Base-by-base conservation (phyloP, 2,329 filamentous ascomycete genomes). In the Colletotrichum musae region DNA sequence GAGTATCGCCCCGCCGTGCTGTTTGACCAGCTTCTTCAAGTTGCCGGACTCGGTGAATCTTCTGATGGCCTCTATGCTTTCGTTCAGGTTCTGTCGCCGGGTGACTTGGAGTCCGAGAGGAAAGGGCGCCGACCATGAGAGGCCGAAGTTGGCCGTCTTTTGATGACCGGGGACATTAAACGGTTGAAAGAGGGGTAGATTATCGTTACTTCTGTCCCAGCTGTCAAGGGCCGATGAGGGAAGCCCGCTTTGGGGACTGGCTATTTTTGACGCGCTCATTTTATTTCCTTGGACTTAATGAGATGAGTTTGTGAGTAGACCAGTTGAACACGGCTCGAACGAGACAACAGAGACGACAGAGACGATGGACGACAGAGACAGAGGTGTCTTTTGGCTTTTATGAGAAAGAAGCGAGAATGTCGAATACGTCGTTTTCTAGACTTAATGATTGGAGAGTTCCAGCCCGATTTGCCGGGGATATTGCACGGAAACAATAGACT, bases 1-100 rank as follows among this genome's bases (percentile, higher is more conserved):
- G 18, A 80, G 64, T 6, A 79, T 51, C 6, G 78, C 79, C 21
- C 79, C 79, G 0, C 78, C 78, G 32, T 81, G 79, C 21, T 71
- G 58, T 16, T 72, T 72, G 10, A 77, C 58, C 2, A 76, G 66
- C 4, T 68, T 52, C n/a, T 73, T 68, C 2, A 80, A 54, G 18
- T 75, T 65, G 2, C 78, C 78, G 2, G 76, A 77, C 4, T 68
- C 57, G 4, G 72, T 69, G 12, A 77, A 32, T 15, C 48, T 53
- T 16, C 64, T 60, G 16, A 78, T 51, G 6, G 66, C 56, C 2
- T 66, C 62, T 18, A 74, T 70, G 9, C 70, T 71, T 0, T 73
- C 64, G 4, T 64, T 61, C 4, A 75, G 57, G 16, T 3, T 26
- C 7, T 43, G 21, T 21, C 21, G 13, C n/a, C 18, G 32, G 28